These are phyloP conservation scores for Populus hybrid DNA, from an alignment of 441 rosid species.

Conservation along the genomic window DNA sequence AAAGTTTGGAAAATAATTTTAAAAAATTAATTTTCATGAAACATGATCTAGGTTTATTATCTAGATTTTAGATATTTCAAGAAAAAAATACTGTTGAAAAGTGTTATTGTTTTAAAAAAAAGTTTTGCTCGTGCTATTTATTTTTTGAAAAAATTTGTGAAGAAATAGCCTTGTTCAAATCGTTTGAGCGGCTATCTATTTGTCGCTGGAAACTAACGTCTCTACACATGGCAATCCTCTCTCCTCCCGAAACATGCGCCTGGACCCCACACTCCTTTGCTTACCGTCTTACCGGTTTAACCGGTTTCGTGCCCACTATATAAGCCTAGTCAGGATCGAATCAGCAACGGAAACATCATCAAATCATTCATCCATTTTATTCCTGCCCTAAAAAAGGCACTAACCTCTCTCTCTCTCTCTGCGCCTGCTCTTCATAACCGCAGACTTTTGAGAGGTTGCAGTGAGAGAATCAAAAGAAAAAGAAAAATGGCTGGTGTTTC, in stretches of 20 bases:
- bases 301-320: background rate
- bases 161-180: background rate
- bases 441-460: conserved; percentile 14
- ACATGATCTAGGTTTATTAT: background rate
- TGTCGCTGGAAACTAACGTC: background rate
- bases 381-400: conserved; percentile 3
- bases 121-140: background rate
- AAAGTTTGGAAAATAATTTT: background rate
- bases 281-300: conserved; percentile 14
- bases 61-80: background rate
- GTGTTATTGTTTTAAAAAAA: background rate
- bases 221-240: conserved; percentile 6
- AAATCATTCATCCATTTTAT: background rate
- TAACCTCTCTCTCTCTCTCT: background rate
- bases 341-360: background rate
- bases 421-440: background rate
- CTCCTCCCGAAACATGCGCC: conserved; percentile 16
- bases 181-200: conserved; percentile 3
- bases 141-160: too few species aligned
- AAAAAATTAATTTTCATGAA: too few species aligned
- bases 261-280: conserved; percentile 17
- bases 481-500: conserved; percentile 40
- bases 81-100: background rate
- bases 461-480: conserved; percentile 26
- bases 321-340: background rate